phyloP scores from a whole-genome alignment of 345 rosid species.

The Populus pruinosa region DNA sequence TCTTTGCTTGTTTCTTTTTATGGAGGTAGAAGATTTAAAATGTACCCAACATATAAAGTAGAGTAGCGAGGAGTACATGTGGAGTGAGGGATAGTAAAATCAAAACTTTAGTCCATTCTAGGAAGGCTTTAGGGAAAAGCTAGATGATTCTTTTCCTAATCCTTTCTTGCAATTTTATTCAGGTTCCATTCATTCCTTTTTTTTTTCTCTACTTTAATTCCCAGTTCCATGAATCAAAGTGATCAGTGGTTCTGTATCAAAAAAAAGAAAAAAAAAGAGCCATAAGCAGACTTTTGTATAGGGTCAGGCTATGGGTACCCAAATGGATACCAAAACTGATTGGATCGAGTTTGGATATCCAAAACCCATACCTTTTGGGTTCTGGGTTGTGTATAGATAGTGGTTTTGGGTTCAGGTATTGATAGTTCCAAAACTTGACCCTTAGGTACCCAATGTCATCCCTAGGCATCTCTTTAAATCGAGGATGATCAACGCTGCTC shows the following conservation, averaged over 20 bases:
- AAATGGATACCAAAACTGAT: too few species aligned
- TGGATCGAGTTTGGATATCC: too few species aligned
- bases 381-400: too few species aligned
- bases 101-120: not conserved
- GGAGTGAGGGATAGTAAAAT: constrained; percentile 16
- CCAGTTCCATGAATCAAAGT: not conserved
- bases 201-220: not conserved
- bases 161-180: constrained; percentile 38
- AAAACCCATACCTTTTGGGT: too few species aligned
- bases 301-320: too few species aligned
- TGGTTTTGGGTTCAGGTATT: too few species aligned
- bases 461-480: too few species aligned
- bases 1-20: not conserved
- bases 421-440: too few species aligned
- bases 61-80: constrained; percentile 42
- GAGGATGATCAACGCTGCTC: too few species aligned
- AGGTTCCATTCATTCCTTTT: constrained; percentile 29
- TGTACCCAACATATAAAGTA: constrained; percentile 19
- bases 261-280: too few species aligned
- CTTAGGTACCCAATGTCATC: too few species aligned
- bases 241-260: not conserved
- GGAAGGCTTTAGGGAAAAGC: constrained; percentile 18
- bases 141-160: constrained; percentile 47
- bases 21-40: not conserved
- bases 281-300: not conserved